phyloP scores from a whole-genome alignment of 2,329 filamentous ascomycete species.

The Cercospora zeina region DNA sequence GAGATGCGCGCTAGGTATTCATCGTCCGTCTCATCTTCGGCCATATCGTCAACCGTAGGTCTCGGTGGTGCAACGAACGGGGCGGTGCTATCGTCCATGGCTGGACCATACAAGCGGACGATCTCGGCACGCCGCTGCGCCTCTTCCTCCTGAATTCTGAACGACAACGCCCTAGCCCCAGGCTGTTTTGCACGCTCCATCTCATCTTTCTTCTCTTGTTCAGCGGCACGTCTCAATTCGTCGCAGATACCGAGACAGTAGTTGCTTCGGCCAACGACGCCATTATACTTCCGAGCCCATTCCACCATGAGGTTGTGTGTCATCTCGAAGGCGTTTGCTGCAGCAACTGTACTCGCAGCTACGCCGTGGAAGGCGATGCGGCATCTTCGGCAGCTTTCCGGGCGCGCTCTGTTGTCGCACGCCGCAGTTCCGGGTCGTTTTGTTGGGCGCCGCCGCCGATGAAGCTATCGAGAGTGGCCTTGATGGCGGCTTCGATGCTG shows the following conservation, averaged over 20 bases:
- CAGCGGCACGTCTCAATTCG: slow-evolving; percentile 8
- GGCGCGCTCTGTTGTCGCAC: background rate
- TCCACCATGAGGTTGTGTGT: slow-evolving; percentile 29
- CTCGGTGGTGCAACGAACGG: background rate
- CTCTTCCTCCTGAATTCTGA: slow-evolving; percentile 1
- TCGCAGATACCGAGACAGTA: slow-evolving; percentile 26
- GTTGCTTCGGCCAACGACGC: slow-evolving; percentile 15
- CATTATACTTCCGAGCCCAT: slow-evolving; percentile 25
- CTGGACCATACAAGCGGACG: background rate
- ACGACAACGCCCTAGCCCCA: slow-evolving; percentile 11
- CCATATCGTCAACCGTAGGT: background rate
- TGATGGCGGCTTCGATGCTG: background rate
- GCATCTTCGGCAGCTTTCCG: background rate
- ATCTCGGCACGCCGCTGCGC: slow-evolving; percentile 8
- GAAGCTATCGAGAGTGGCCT: background rate
- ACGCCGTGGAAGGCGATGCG: slow-evolving; percentile 33
- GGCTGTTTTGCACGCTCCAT: slow-evolving; percentile 16
- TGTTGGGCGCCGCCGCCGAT: background rate
- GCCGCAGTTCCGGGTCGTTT: background rate
- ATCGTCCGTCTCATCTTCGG: background rate
- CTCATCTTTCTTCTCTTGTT: slow-evolving; percentile 19
- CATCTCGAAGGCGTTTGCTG: slow-evolving; percentile 34
- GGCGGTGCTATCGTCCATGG: background rate
- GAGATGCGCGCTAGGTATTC: background rate
- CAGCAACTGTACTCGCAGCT: slow-evolving; percentile 31